Base-by-base conservation (phyloP, 2,329 filamentous ascomycete species). In the Xylariaceae sp. region DNA sequence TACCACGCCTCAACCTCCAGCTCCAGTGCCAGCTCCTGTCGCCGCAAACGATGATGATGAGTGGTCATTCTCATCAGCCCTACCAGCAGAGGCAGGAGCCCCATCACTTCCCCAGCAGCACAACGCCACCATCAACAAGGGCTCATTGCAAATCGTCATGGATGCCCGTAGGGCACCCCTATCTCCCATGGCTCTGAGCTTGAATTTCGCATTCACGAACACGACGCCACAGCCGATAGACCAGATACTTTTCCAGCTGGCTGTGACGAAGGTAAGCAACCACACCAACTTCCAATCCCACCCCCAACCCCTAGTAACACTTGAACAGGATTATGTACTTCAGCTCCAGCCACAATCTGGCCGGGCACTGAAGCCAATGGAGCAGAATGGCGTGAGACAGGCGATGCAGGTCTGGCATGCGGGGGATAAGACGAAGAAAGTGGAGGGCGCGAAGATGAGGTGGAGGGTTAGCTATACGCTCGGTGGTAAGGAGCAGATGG, bases 31-130 rank as follows among this genome's bases (percentile, higher is more conserved):
- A 10, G 56, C 61, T 7, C 42, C 54, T 17, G 18, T 47, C 11
- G 41, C 42, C 9, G 62, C 71, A 7, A 74, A 73, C 44, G 82
- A 88, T 41, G 92, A 96, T 44, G 92, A 97, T 56, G 92, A 97
- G 63, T 97, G 92, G 91, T 87, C 83, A 19, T 97, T 97, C 67
- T 83, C 89, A 3, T 97, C 92, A 0, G 86, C 92, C 0, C 76
- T 96, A 12, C 92, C 92, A 27, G 69, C 75, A 2, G 75, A 81
- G 53, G 22, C 22, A 27, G 22, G 7, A 7, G 7, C 22, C 22
- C 54, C 69, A 14, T 62, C 73, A 45, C 62, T 75, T 15, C 77
- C 82, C 32, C 82, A 85, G 1, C 76, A 71, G 45, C 78, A 82
- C 44, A 81, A 89, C 57, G 81, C 81, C 42, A 73, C 86, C 17